A percentile compares a stretch with the other conserved stretches of the same genome.
Evolutionary conservation across 148 eudicot genomes (phyloP).

Genomic region (Fagopyrum homotropicum): DNA sequence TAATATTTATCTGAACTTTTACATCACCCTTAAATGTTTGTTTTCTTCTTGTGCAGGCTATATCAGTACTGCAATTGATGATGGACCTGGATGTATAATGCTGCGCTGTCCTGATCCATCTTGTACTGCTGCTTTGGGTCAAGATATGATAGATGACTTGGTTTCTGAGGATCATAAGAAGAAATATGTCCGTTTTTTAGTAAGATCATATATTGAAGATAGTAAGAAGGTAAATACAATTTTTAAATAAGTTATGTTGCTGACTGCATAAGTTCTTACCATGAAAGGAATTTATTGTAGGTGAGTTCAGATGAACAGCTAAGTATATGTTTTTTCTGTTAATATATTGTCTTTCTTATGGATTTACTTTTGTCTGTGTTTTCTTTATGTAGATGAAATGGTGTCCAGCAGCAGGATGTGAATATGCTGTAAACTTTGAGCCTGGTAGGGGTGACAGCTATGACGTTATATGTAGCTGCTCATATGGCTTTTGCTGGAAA

Average conservation of each 20-base stretch:
- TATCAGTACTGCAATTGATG: conserved; percentile 55
- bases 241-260: neutral
- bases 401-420: conserved; percentile 98
- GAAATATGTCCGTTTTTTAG: conserved; percentile 69
- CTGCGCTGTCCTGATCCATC: conserved; percentile 88
- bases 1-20: neutral
- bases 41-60: conserved; percentile 34
- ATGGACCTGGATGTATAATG: conserved; percentile 82
- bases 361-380: neutral
- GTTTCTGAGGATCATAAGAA: conserved; percentile 52
- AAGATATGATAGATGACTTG: conserved; percentile 59
- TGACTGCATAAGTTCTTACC: neutral
- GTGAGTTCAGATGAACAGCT: too few species aligned
- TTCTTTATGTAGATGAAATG: conserved; percentile 51
- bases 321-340: neutral
- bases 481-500: conserved; percentile 82
- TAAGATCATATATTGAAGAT: conserved; percentile 78
- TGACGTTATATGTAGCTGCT: conserved; percentile 71
- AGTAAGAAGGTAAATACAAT: conserved; percentile 57
- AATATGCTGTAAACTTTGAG: conserved; percentile 65
- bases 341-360: neutral
- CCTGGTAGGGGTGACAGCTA: conserved; percentile 59
- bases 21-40: neutral
- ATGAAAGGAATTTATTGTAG: neutral
- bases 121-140: conserved; percentile 81